Conservation (phyloP, 768 basidiomycete species). For the Suillus paluster region DNA sequence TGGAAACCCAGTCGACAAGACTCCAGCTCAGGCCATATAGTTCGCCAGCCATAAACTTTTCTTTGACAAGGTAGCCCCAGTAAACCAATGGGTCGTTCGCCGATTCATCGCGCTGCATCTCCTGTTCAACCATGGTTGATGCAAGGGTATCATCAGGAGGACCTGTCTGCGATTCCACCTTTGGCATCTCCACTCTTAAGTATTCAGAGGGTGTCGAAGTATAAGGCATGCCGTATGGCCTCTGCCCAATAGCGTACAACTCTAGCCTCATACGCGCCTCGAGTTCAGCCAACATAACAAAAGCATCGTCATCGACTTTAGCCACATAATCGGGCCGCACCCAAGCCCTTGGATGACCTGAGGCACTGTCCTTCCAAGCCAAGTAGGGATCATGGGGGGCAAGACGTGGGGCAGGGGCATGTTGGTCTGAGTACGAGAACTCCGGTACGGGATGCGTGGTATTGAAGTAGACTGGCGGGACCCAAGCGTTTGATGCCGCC, state of each 20-base stretch:
- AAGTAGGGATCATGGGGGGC: slow-evolving; percentile 72
- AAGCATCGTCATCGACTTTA: slow-evolving; percentile 95
- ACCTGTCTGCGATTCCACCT: not conserved
- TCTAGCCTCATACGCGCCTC: slow-evolving; percentile 87
- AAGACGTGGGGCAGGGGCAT: slow-evolving; percentile 58
- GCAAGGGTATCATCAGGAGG: slow-evolving; percentile 6
- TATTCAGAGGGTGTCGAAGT: slow-evolving; percentile 9
- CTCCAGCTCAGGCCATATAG: slow-evolving; percentile 89
- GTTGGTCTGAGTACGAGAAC: slow-evolving; percentile 71
- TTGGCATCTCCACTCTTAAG: slow-evolving; percentile 4
- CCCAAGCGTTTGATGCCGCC: slow-evolving; percentile 91
- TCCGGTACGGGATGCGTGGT: slow-evolving; percentile 45
- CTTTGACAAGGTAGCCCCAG: slow-evolving; percentile 91
- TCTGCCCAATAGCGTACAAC: slow-evolving; percentile 52
- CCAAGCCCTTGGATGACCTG: slow-evolving; percentile 60
- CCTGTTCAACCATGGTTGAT: not conserved
- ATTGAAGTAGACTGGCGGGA: slow-evolving; percentile 73
- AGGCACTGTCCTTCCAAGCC: slow-evolving; percentile 55
- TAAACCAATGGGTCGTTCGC: slow-evolving; percentile 73
- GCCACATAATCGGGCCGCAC: slow-evolving; percentile 89
- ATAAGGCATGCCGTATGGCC: slow-evolving; percentile 24
- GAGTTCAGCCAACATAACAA: slow-evolving; percentile 93
- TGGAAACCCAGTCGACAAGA: slow-evolving; percentile 86
- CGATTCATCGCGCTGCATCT: slow-evolving; percentile 13
- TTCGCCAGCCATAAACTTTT: slow-evolving; percentile 95